Conservation (phyloP, 139 green algal genomes). For the Micractinium conductrix region DNA sequence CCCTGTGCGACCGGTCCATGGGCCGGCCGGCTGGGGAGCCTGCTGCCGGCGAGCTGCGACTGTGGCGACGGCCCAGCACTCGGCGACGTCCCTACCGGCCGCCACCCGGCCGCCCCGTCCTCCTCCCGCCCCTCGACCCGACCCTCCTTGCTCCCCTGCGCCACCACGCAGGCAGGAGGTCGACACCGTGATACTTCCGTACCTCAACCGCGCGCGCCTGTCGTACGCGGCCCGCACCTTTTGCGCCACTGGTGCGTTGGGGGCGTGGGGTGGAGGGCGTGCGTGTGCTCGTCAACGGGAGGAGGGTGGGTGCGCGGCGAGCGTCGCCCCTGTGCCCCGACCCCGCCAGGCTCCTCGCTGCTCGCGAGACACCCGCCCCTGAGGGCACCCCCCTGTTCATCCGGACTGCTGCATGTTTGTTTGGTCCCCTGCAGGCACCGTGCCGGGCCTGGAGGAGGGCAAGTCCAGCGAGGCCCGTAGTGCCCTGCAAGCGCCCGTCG, state of each 20-base stretch:
- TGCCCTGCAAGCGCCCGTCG: too few relatives aligned
- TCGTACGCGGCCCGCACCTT: conserved; percentile 45
- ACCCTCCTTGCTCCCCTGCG: too few relatives aligned
- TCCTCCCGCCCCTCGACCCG: too few relatives aligned
- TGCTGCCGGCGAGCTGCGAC: too few relatives aligned
- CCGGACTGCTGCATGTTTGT: too few relatives aligned
- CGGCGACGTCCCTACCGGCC: too few relatives aligned
- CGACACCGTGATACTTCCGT: conserved; percentile 81
- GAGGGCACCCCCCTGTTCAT: too few relatives aligned
- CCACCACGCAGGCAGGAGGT: conserved; percentile 62
- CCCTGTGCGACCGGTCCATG: too few relatives aligned
- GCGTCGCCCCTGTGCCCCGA: neutral
- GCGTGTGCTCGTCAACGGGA: too few relatives aligned
- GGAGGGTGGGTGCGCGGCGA: neutral
- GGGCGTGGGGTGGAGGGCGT: neutral
- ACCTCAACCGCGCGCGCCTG: conserved; percentile 84
- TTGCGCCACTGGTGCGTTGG: conserved; percentile 20
- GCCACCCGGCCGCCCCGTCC: neutral
- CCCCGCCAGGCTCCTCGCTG: neutral
- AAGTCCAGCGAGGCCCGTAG: conserved; percentile 79
- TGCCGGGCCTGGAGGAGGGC: conserved; percentile 69
- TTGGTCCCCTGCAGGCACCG: conserved; percentile 25
- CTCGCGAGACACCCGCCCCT: too few relatives aligned
- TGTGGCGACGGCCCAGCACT: too few relatives aligned
- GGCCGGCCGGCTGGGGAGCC: too few relatives aligned